These are phyloP conservation scores for Volvox africanus DNA, from an alignment of 139 green algal species.

Conservation along the genomic window DNA sequence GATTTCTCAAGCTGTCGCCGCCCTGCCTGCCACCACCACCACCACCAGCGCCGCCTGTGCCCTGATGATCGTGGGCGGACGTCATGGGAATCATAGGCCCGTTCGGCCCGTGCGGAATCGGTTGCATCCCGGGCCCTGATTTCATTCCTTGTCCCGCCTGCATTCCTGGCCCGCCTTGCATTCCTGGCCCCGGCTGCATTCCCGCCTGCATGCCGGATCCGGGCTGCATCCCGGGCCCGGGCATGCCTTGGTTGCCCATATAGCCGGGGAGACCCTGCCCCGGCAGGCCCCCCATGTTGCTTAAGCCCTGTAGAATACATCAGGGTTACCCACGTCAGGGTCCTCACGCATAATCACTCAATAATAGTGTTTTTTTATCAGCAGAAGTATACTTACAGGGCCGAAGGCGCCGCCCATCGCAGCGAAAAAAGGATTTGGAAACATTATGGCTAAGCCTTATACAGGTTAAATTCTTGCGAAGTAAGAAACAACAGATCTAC, in stretches of 20 bases:
- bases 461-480: neutral
- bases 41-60: conserved; percentile 3
- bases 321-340: neutral
- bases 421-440: conserved; percentile 44
- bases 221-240: neutral
- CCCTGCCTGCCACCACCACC: neutral
- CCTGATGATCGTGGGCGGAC: neutral
- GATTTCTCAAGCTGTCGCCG: neutral
- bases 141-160: neutral
- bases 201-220: neutral
- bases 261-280: conserved; percentile 14
- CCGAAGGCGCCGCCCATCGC: conserved; percentile 15
- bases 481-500: neutral
- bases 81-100: too few relatives aligned
- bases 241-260: conserved; percentile 26
- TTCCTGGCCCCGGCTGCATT: neutral
- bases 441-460: conserved; percentile 1
- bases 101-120: too few relatives aligned
- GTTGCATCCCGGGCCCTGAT: neutral
- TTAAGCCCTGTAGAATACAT: conserved; percentile 6
- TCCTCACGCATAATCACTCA: neutral
- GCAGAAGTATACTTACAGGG: neutral
- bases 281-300: conserved; percentile 25
- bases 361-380: neutral
- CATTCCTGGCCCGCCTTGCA: neutral